A percentile compares a stretch with the other conserved stretches of the same genome.
Conservation (phyloP, 306 rosid species). For the Dryas octopetala region DNA sequence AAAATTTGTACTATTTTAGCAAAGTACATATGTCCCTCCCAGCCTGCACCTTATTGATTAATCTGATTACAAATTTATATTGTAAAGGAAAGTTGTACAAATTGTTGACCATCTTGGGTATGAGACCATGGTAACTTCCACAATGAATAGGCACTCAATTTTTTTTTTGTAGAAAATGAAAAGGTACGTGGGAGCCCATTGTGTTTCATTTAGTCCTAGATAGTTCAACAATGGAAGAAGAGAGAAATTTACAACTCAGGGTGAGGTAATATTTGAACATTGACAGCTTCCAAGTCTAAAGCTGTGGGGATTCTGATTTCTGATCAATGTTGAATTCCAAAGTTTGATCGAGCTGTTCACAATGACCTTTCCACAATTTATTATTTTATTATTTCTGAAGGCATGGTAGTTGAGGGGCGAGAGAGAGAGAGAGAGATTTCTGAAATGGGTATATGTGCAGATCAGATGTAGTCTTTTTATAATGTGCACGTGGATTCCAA, state of each 20-base stretch:
- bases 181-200: slow-evolving; percentile 14
- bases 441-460: too few species aligned
- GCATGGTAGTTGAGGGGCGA: too few species aligned
- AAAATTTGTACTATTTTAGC: not conserved
- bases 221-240: not conserved
- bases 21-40: too few species aligned
- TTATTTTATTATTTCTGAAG: not conserved
- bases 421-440: too few species aligned
- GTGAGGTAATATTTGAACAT: slow-evolving; percentile 22
- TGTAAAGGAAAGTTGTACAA: not conserved
- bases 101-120: not conserved
- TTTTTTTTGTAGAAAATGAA: not conserved
- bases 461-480: too few species aligned
- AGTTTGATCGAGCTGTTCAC: slow-evolving; percentile 39
- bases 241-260: slow-evolving; percentile 35
- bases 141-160: not conserved
- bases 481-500: too few species aligned
- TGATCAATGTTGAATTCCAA: slow-evolving; percentile 20
- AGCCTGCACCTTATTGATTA: not conserved
- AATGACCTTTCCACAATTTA: slow-evolving; percentile 13
- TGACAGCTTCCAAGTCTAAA: slow-evolving; percentile 29
- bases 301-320: not conserved
- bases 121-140: not conserved
- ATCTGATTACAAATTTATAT: not conserved
- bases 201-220: slow-evolving; percentile 22